These are phyloP conservation scores for Byssochlamys sp. DNA, from an alignment of 2,329 filamentous ascomycete species.

Conservation along the genomic window DNA sequence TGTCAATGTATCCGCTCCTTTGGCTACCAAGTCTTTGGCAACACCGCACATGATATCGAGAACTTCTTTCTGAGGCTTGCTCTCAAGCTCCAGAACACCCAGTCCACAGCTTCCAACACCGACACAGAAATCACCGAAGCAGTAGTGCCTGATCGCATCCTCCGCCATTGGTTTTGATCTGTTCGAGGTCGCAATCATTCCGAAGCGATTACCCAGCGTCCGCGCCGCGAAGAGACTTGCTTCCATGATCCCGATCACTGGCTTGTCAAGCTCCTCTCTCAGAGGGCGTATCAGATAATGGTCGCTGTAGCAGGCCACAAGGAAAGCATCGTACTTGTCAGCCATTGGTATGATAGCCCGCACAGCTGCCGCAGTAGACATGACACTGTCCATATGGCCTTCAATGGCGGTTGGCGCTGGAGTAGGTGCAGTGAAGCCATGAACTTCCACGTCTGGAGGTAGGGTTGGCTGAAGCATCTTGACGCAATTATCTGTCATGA, in stretches of 20 bases:
- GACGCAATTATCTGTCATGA: slow-evolving; percentile 42
- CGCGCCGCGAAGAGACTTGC: slow-evolving; percentile 41
- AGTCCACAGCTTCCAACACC: slow-evolving; percentile 35
- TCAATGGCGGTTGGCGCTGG: slow-evolving; percentile 45
- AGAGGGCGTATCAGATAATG: slow-evolving; percentile 40
- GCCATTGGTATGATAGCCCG: slow-evolving; percentile 33
- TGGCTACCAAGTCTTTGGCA: slow-evolving; percentile 29
- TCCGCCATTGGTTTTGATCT: slow-evolving; percentile 33
- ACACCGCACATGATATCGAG: slow-evolving; percentile 30
- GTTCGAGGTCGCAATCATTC: slow-evolving; percentile 35
- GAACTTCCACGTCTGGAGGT: slow-evolving; percentile 39
- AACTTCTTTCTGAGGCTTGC: slow-evolving; percentile 30
- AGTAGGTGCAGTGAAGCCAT: slow-evolving; percentile 42
- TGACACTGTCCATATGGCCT: slow-evolving; percentile 40
- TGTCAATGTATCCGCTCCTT: slow-evolving; percentile 35
- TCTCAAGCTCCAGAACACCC: slow-evolving; percentile 38
- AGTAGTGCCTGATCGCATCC: slow-evolving; percentile 34
- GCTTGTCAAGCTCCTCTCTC: slow-evolving; percentile 37
- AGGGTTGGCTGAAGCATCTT: slow-evolving; percentile 35
- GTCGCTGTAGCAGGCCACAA: slow-evolving; percentile 42
- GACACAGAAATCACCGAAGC: slow-evolving; percentile 34
- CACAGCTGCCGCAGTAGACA: slow-evolving; percentile 41
- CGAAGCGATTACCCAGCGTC: slow-evolving; percentile 41
- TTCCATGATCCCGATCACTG: slow-evolving; percentile 45
- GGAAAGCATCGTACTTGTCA: slow-evolving; percentile 37